Conservation (phyloP, 179 eudicot genomes). For the Silene vulgaris region DNA sequence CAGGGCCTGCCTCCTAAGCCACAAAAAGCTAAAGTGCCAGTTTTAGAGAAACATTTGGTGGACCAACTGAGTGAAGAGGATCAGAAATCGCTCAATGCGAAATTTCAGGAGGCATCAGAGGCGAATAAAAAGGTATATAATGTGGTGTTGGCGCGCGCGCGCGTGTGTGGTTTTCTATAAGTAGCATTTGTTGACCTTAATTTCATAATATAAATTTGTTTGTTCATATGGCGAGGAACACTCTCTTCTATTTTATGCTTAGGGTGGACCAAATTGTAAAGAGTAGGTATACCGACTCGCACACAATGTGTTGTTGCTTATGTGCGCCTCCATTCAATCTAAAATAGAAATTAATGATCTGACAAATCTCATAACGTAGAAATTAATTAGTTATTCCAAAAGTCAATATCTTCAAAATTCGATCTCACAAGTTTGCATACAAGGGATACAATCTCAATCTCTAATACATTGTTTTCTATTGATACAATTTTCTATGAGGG, state of each 20-base stretch:
- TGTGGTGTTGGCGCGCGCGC: neutral
- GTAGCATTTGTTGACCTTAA: neutral
- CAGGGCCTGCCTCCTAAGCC: slow-evolving; percentile 54
- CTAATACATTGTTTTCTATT: neutral
- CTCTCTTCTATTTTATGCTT: neutral
- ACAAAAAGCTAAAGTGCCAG: slow-evolving; percentile 81
- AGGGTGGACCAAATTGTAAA: too few relatives aligned
- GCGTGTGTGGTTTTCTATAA: neutral
- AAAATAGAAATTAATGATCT: neutral
- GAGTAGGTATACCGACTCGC: too few relatives aligned
- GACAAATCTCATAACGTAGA: neutral
- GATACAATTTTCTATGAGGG: neutral
- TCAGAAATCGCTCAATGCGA: slow-evolving; percentile 72
- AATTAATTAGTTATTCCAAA: too few relatives aligned
- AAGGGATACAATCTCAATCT: neutral
- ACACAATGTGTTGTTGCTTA: too few relatives aligned
- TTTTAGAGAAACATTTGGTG: slow-evolving; percentile 74
- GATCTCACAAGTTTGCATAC: too few relatives aligned
- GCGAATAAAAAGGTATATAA: slow-evolving; percentile 66
- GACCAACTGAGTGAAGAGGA: slow-evolving; percentile 91
- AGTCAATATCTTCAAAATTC: neutral
- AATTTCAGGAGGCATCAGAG: slow-evolving; percentile 85
- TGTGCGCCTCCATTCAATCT: neutral
- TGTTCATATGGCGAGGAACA: neutral
- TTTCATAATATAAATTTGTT: neutral